Evolutionary conservation across 1,284 basidiomycete genomes (phyloP).

Genomic region (Apiotrichum montevideense): DNA sequence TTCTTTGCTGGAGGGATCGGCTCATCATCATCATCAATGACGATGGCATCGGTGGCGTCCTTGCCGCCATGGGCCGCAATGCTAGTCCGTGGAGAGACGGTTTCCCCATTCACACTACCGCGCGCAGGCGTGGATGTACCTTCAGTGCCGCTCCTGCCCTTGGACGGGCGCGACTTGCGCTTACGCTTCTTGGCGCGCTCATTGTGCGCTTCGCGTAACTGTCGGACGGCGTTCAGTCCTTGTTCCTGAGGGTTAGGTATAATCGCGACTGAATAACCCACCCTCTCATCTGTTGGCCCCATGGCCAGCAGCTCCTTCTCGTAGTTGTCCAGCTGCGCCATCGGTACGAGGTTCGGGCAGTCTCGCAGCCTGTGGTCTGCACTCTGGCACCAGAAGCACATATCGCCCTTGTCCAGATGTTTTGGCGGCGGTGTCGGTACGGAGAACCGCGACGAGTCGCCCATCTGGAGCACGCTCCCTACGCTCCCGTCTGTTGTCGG

Average conservation of each 20-base stretch:
- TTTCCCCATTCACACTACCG: too few relatives aligned
- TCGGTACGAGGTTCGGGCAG: constrained; percentile 1
- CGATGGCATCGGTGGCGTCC: not conserved
- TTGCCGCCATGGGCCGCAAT: not conserved
- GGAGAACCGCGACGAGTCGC: constrained; percentile 13
- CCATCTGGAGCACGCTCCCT: constrained; percentile 5
- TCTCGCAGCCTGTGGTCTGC: constrained; percentile 2
- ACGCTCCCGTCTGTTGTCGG: not conserved
- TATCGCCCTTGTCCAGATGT: not conserved
- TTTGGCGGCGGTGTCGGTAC: not conserved
- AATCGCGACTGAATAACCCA: not conserved
- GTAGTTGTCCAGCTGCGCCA: not conserved
- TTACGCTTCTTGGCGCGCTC: not conserved
- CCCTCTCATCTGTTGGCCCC: constrained; percentile 4
- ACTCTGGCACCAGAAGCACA: constrained; percentile 11
- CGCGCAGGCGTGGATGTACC: too few relatives aligned
- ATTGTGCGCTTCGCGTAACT: constrained; percentile 4
- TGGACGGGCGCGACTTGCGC: not conserved
- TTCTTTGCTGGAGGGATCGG: not conserved
- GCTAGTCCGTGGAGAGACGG: not conserved
- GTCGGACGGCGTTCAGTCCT: constrained; percentile 1
- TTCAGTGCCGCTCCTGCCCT: too few relatives aligned
- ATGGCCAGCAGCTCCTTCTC: not conserved
- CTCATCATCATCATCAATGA: not conserved
- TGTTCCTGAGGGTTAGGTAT: constrained; percentile 1